phyloP scores from a whole-genome alignment of 2,329 filamentous ascomycete species.

The Cadophora malorum region DNA sequence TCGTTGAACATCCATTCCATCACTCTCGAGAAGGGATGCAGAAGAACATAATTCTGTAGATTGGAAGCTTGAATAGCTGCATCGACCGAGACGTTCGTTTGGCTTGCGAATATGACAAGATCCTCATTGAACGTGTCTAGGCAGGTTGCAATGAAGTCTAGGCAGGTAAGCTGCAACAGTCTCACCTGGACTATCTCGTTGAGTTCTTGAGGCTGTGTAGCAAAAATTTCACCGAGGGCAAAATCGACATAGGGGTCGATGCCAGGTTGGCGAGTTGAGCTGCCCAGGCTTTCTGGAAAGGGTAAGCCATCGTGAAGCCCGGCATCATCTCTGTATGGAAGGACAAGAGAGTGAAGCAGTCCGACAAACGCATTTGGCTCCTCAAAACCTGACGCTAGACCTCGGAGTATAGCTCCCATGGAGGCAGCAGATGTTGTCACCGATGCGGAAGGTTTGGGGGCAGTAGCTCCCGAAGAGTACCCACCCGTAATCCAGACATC shows the following conservation, averaged over 20 bases:
- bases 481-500: conserved; percentile 79
- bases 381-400: conserved; percentile 80
- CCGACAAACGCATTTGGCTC: conserved; percentile 85
- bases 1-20: conserved; percentile 99
- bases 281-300: conserved; percentile 86
- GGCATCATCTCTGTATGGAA: conserved; percentile 66
- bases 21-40: conserved; percentile 91
- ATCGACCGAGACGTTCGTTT: conserved; percentile 78
- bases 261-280: conserved; percentile 78
- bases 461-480: conserved; percentile 53
- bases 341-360: conserved; percentile 74
- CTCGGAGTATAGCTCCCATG: conserved; percentile 72
- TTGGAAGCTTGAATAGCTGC: conserved; percentile 75
- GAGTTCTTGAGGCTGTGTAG: conserved; percentile 61
- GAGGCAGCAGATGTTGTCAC: conserved; percentile 44
- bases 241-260: conserved; percentile 95
- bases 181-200: conserved; percentile 72
- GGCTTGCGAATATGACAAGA: conserved; percentile 82
- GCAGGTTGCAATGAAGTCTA: conserved; percentile 82
- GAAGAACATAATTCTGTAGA: conserved; percentile 78
- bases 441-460: conserved; percentile 46
- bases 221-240: conserved; percentile 79
- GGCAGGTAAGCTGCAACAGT: conserved; percentile 77
- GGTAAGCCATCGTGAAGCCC: conserved; percentile 77
- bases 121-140: conserved; percentile 93